Evolutionary conservation across 345 rosid species (phyloP).

Genomic region (Lumnitzera racemosa): DNA sequence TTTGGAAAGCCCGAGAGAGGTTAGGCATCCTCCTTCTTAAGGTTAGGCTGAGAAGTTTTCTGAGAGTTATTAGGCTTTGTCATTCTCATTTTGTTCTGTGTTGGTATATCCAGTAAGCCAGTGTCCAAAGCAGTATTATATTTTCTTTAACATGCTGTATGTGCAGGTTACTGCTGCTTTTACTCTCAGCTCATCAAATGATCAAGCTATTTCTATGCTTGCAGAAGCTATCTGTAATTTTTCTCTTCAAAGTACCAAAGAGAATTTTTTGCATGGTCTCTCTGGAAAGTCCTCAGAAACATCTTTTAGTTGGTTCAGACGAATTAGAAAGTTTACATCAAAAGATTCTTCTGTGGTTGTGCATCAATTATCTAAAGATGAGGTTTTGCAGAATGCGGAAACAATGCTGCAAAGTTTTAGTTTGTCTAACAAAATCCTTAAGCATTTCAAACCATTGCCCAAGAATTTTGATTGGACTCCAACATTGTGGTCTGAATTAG

Average conservation of each 20-base stretch:
- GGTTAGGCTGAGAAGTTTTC: background rate
- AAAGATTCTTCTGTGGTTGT: conserved; percentile 56
- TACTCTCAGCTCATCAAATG: conserved; percentile 53
- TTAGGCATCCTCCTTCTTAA: conserved; percentile 17
- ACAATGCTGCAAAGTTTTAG: conserved; percentile 46
- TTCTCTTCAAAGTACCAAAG: conserved; percentile 61
- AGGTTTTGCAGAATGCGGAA: conserved; percentile 43
- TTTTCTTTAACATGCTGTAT: conserved; percentile 45
- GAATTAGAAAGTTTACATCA: conserved; percentile 38
- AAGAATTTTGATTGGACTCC: conserved; percentile 52
- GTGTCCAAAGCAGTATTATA: conserved; percentile 47
- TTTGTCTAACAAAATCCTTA: conserved; percentile 23
- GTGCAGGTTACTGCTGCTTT: conserved; percentile 70
- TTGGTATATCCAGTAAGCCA: conserved; percentile 33
- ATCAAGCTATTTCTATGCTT: conserved; percentile 51
- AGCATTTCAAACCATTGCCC: conserved; percentile 18
- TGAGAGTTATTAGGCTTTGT: background rate
- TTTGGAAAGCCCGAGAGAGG: conserved; percentile 74
- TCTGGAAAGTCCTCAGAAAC: conserved; percentile 23
- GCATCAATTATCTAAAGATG: conserved; percentile 50
- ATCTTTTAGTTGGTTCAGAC: conserved; percentile 39
- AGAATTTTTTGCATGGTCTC: conserved; percentile 32
- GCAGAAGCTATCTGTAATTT: conserved; percentile 62
- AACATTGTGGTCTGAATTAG: conserved; percentile 40
- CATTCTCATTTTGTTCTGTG: conserved; percentile 20